A percentile compares a stretch with the other conserved stretches of the same genome.
These are phyloP conservation scores for Phytopythium chamaehyphon DNA, from an alignment of 352 stramenopile species.

Conservation along the genomic window DNA sequence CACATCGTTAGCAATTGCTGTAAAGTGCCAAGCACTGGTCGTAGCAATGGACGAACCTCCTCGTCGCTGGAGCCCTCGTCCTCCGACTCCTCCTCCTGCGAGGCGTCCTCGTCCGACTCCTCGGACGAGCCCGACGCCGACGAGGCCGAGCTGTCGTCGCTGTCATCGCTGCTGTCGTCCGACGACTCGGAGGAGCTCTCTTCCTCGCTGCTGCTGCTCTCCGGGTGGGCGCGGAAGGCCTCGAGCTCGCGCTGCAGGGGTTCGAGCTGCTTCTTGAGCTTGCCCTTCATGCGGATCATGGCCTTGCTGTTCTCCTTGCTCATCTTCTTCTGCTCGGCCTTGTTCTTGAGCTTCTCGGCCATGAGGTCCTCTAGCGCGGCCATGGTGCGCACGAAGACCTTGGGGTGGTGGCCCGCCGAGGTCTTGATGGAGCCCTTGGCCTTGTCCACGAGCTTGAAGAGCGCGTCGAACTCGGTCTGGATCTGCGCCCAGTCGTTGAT, in stretches of 20 bases:
- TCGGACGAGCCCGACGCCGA: slow-evolving; percentile 25
- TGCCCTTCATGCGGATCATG: slow-evolving; percentile 97
- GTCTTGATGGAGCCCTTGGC: slow-evolving; percentile 80
- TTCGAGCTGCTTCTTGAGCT: slow-evolving; percentile 96
- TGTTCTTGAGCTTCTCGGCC: slow-evolving; percentile 92
- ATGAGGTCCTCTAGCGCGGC: slow-evolving; percentile 93
- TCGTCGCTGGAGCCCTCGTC: slow-evolving; percentile 9
- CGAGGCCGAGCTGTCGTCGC: slow-evolving; percentile 17
- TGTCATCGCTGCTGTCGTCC: slow-evolving; percentile 32
- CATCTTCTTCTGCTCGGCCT: slow-evolving; percentile 96
- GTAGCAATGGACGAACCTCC: background rate
- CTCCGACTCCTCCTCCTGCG: slow-evolving; percentile 19
- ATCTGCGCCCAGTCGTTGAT: slow-evolving; percentile 96
- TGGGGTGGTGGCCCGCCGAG: slow-evolving; percentile 75
- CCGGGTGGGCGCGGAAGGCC: slow-evolving; percentile 89
- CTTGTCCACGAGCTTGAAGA: slow-evolving; percentile 91
- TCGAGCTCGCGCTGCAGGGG: slow-evolving; percentile 85
- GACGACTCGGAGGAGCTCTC: slow-evolving; percentile 35
- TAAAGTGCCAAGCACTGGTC: no score
- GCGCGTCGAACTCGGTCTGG: slow-evolving; percentile 93
- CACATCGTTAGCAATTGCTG: no score
- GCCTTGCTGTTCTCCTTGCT: slow-evolving; percentile 94
- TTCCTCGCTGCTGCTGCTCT: slow-evolving; percentile 69
- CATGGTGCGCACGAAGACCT: slow-evolving; percentile 92
- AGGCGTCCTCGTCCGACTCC: slow-evolving; percentile 24